Evolutionary conservation across 75 land plant species (phyloP).

Genomic region (Sequoiadendron giganteum): DNA sequence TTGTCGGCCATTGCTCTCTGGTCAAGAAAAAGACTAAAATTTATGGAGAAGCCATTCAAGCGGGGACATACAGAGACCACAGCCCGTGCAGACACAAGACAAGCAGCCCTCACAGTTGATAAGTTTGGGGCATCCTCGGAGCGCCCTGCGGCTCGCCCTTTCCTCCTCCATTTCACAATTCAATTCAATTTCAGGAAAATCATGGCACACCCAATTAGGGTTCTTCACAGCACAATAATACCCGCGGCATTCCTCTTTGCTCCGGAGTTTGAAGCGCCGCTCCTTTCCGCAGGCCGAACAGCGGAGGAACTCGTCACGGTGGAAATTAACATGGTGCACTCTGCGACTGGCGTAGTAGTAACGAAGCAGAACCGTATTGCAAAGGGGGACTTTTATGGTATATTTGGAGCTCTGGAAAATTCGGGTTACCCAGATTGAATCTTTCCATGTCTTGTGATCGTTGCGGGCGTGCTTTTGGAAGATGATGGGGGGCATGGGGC

Average conservation of each 20-base stretch:
- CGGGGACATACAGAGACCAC: not conserved
- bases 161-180: not conserved
- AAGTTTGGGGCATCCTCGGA: not conserved
- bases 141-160: not conserved
- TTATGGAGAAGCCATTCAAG: too few species aligned
- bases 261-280: constrained; percentile 8
- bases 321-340: not conserved
- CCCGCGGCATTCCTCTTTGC: not conserved
- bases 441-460: not conserved
- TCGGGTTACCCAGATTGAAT: not conserved
- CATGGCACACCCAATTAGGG: not conserved
- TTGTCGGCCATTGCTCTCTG: too few species aligned
- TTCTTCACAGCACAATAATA: not conserved
- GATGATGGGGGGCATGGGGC: not conserved
- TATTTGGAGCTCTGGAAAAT: not conserved
- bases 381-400: not conserved
- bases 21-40: too few species aligned
- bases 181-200: not conserved
- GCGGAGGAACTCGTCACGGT: constrained; percentile 8
- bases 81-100: not conserved
- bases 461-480: constrained; percentile 10
- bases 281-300: constrained; percentile 1
- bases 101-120: not conserved
- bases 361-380: not conserved
- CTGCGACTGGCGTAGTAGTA: not conserved